Percentiles rank a stretch among this genome's conserved stretches.
These are phyloP conservation scores for Cicer judaicum DNA, from an alignment of 306 rosid genomes.

Conservation along the genomic window DNA sequence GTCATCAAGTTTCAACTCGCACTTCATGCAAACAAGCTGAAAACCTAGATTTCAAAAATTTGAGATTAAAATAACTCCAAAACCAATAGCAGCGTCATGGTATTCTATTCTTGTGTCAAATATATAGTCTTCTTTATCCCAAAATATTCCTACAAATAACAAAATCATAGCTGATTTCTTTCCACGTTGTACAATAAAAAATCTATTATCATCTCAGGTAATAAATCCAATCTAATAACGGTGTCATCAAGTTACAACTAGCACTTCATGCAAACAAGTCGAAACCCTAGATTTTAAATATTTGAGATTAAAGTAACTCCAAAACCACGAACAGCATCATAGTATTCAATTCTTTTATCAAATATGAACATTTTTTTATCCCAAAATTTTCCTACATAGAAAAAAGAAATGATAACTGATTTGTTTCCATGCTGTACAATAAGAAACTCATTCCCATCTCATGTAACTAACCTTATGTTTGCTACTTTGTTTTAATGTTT, in stretches of 20 bases:
- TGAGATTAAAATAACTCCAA: no score
- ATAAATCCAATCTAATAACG: not conserved
- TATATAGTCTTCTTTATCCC: not conserved
- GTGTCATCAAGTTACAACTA: not conserved
- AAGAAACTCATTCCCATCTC: not conserved
- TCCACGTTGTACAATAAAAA: not conserved
- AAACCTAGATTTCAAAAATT: no score
- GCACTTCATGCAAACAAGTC: not conserved
- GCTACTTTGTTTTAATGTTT: no score
- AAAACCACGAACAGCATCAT: not conserved
- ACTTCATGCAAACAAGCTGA: no score
- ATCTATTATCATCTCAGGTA: not conserved
- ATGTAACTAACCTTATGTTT: not conserved
- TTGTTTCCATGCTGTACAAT: not conserved
- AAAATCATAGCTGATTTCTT: not conserved
- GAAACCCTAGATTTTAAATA: slow-evolving; percentile 15
- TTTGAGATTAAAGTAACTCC: not conserved
- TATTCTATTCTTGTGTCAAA: not conserved
- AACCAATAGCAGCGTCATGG: not conserved
- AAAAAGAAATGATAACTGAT: slow-evolving; percentile 1
- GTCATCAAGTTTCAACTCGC: no score
- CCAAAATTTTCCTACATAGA: not conserved
- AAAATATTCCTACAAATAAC: not conserved
- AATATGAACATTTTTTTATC: not conserved
- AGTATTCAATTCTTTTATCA: not conserved